Base-by-base conservation (phyloP, 768 basidiomycete species). In the Porphyrellus cyaneotinctus region DNA sequence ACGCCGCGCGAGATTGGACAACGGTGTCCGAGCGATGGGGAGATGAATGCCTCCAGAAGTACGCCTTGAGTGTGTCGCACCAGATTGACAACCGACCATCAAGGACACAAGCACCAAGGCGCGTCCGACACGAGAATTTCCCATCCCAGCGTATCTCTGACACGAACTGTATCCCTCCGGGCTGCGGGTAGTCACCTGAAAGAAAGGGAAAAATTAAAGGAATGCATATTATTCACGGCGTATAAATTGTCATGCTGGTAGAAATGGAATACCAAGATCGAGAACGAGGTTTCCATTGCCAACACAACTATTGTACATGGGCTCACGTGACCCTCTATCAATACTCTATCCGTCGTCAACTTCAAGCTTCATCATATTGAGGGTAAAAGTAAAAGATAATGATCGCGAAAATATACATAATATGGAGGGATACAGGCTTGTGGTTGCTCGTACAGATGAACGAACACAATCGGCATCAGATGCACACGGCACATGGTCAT, bases 11-110 rank as follows among this genome's bases (percentile, higher is more conserved):
- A 23, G 52, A 24, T 23, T 31, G 12, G 41, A 47, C 6, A n/a
- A 26, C 1, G 37, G 49, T 15, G 33, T 43, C 49, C 53, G 58
- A 33, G 49, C 26, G 42, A 69, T 54, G 42, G 67, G 69, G 2
- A 70, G 11, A 33, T 67, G 61, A 3, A 69, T 38, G 2, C 69
- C 53, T 56, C 56, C 57, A 30, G 46, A n/a, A 17, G 56, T 57
- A 10, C 24, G 56, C 33, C n/a, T 46, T 8, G n/a, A 36, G 42
- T 49, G 50, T 4, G 26, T 43, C 4, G 31, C 45, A 24, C 28
- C 23, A 8, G 59, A 56, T 10, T 20, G 49, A 18, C 20, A 46
- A 4, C 43, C 20, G 37, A 58, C 14, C 15, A 47, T 20, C 42
- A 58, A 30, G 10, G 35, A 48, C 39, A 33, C 26, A 6, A 63